Evolutionary conservation across 345 rosid species (phyloP).

Genomic region (Clausena lansium): DNA sequence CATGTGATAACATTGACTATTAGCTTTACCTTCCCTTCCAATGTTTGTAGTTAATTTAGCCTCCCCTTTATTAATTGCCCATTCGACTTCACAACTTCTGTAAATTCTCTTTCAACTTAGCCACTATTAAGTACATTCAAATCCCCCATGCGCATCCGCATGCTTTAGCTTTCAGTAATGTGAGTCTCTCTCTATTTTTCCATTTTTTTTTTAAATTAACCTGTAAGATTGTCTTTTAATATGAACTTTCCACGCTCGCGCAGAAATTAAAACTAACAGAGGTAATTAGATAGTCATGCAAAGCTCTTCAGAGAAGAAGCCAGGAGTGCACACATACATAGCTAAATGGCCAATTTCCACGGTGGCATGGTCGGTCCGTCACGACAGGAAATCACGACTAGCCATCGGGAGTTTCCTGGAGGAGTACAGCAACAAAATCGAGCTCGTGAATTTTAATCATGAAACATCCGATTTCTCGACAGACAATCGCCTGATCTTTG

Average conservation of each 20-base stretch:
- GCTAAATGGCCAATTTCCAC: slow-evolving; percentile 55
- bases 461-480: slow-evolving; percentile 38
- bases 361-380: slow-evolving; percentile 54
- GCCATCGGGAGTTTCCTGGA: slow-evolving; percentile 60
- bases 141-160: background rate
- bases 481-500: slow-evolving; percentile 42
- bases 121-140: background rate
- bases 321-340: slow-evolving; percentile 41
- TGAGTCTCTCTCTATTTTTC: background rate
- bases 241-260: too few species aligned
- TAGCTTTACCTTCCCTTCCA: slow-evolving; percentile 44
- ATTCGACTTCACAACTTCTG: background rate
- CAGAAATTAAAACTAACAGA: too few species aligned
- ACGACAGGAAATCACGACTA: slow-evolving; percentile 37
- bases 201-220: background rate
- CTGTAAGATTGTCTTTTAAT: too few species aligned
- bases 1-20: slow-evolving; percentile 32
- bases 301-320: slow-evolving; percentile 29
- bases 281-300: slow-evolving; percentile 28
- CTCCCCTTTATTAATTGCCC: background rate
- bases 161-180: background rate
- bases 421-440: slow-evolving; percentile 54
- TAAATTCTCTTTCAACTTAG: background rate
- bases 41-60: background rate
- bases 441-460: slow-evolving; percentile 43